A percentile compares a stretch with the other conserved stretches of the same genome.
Conservation (phyloP, 345 rosid species). For the Euphorbia peplus region DNA sequence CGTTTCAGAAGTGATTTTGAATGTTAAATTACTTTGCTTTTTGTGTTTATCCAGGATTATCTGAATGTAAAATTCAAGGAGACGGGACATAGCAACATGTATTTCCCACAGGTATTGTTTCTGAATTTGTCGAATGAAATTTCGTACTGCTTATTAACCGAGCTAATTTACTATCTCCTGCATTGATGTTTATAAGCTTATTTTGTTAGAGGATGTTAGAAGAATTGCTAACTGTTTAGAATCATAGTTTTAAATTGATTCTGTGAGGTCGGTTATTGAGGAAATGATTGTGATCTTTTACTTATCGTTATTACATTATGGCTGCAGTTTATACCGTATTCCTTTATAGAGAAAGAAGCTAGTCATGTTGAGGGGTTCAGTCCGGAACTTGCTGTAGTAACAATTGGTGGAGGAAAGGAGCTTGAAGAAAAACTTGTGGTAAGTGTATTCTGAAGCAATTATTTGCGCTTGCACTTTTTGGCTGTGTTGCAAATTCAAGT, state of each 20-base stretch:
- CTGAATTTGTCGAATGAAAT: not conserved
- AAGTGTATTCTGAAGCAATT: slow-evolving; percentile 20
- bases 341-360: slow-evolving; percentile 97
- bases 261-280: too few relatives aligned
- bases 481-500: slow-evolving; percentile 11
- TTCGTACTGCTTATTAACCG: not conserved
- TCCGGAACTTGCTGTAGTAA: slow-evolving; percentile 86
- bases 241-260: not conserved
- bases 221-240: not conserved
- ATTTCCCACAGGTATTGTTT: slow-evolving; percentile 81
- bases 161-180: not conserved
- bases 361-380: slow-evolving; percentile 94
- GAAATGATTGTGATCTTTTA: not conserved
- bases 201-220: not conserved
- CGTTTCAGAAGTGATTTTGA: not conserved
- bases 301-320: slow-evolving; percentile 16
- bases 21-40: not conserved
- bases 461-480: not conserved
- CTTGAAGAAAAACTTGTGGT: slow-evolving; percentile 99
- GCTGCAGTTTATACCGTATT: slow-evolving; percentile 86
- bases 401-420: slow-evolving; percentile 89
- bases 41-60: slow-evolving; percentile 49
- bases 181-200: not conserved
- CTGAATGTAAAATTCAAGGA: slow-evolving; percentile 88
- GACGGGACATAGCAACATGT: slow-evolving; percentile 93